Evolutionary conservation across 106 monocot genomes (phyloP), one percentile per base, ranked within the genome.

Genomic region (Dendrobium officinale): DNA sequence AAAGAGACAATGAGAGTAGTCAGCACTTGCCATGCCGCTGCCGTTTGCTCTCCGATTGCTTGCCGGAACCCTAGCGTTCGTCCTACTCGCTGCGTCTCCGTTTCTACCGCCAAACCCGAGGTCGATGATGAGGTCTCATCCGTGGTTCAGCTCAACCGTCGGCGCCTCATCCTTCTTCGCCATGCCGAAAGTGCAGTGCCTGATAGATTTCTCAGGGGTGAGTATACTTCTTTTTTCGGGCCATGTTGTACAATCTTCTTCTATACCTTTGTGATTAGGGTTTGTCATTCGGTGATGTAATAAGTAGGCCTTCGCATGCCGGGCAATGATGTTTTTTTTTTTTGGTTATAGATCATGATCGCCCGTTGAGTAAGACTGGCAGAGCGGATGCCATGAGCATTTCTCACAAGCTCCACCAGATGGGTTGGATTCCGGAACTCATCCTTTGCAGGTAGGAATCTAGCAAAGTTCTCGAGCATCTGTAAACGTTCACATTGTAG

Each of bases 351-450:
- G 98, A 99, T 80, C 98, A 95, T 83, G 94, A 92, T 42, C 89
- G 98, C 49, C 94, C 90, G 3, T 78, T 95, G 79, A 98, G 91
- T 59, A 85, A 89, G 77, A 27, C 78, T 10, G 98, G 98, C 73
- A 78, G 86, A 82, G 64, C 42, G 4, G 95, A 91, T 80, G 94
- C 98, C 41, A 79, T 86, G 13, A 78, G 26, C 20, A 80, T 98
- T 27, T 77, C 95, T 40, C 77, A 54, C 37, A 92, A 92, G 84
- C 92, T 99, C 77, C 88, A 92, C 68, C 83, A 99, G 81, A 84
- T 99, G 92, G 92, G 87, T 9, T 99, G 98, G 98, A 85, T 91
- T 77, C 97, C 97, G 9, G 87, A 97, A 78, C 86, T 97, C 33
- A 89, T 97, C 75, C 84, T 97, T 13, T 94, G 84, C 79, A 97